Percentiles rank a stretch among this genome's conserved stretches.
Conservation (phyloP, 768 basidiomycete species). For the Scleroderma bovista region DNA sequence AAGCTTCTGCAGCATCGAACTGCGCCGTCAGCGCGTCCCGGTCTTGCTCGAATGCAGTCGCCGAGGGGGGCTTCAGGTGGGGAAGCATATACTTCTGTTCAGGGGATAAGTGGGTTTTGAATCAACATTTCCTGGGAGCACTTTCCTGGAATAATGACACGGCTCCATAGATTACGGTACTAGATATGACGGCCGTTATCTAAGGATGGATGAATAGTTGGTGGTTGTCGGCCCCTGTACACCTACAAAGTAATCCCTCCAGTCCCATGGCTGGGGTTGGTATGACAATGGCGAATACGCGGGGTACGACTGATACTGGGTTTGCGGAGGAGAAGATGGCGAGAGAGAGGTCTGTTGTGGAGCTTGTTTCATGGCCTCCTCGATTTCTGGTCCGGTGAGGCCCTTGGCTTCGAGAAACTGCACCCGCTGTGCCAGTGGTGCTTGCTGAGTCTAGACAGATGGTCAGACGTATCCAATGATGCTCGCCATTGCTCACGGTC, state of each 20-base stretch:
- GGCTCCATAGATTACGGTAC: constrained; percentile 76
- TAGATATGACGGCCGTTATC: constrained; percentile 92
- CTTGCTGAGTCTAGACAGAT: constrained; percentile 57
- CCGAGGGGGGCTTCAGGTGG: constrained; percentile 82
- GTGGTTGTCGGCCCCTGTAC: constrained; percentile 5
- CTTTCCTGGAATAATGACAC: constrained; percentile 72
- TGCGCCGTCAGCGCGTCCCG: constrained; percentile 79
- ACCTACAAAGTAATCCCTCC: constrained; percentile 96
- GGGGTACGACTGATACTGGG: constrained; percentile 28
- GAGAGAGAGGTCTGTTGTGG: constrained; percentile 22
- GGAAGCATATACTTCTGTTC: constrained; percentile 84
- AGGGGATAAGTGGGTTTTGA: not conserved
- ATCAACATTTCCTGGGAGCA: not conserved
- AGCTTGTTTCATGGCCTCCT: constrained; percentile 71
- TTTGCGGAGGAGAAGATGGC: constrained; percentile 6
- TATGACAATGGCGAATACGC: constrained; percentile 43
- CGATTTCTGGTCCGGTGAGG: constrained; percentile 76
- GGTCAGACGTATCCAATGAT: constrained; percentile 4
- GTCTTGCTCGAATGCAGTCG: constrained; percentile 86
- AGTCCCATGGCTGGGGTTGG: constrained; percentile 67
- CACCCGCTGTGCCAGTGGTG: constrained; percentile 77
- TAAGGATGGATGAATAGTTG: constrained; percentile 29
- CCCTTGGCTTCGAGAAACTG: constrained; percentile 97
- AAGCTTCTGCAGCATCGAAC: constrained; percentile 81
- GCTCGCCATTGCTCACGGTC: constrained; percentile 42